Base-by-base conservation (phyloP, 192 early-diverging fungal genomes). In the Coemansia reversa region DNA sequence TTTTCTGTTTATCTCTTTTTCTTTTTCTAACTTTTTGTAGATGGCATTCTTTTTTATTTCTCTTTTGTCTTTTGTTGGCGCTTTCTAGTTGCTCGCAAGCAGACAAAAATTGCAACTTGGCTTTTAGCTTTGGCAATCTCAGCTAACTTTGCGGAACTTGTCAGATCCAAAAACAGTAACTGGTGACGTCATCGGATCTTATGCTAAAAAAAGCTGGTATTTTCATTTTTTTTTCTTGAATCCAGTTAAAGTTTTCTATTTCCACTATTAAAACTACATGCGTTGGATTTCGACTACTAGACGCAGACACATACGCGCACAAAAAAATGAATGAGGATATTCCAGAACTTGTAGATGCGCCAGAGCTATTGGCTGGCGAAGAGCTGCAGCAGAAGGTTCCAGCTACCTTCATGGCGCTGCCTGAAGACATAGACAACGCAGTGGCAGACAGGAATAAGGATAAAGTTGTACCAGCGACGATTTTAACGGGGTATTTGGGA, bases 401-500 rank as follows among this genome's bases (percentile, higher is more conserved):
- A n/a, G n/a, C 16, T 24, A 53, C 27, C 27, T 16, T 49, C 1
- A 32, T 23, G 23, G 24, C 28, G 4, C 5, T n/a, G 18, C 14
- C 28, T n/a, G 18, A 53, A 12, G 47, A 59, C 33, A 2, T 29
- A 6, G 48, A 6, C 24, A n/a, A 6, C 5, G 48, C 19, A 18
- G n/a, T 5, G 16, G 27, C 25, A 23, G 47, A 19, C 25, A 59
- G 18, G 5, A 50, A 69, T n/a, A 19, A 18, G 24, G 49, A 55
- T 52, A 70, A 80, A 35, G 28, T 67, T 14, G 75, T 84, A 0
- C 83, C 83, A n/a, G 83, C 76, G 20, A 81, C 83, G 16, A 78
- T 84, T 30, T 60, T 79, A 49, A 87, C 85, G 22, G 91, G 91
- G 2, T 93, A 91, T 63, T 67, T 93, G 51, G 91, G 91, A 4